Conservation (phyloP, 2,329 filamentous ascomycete genomes). For the Paecilomyces sp. region DNA sequence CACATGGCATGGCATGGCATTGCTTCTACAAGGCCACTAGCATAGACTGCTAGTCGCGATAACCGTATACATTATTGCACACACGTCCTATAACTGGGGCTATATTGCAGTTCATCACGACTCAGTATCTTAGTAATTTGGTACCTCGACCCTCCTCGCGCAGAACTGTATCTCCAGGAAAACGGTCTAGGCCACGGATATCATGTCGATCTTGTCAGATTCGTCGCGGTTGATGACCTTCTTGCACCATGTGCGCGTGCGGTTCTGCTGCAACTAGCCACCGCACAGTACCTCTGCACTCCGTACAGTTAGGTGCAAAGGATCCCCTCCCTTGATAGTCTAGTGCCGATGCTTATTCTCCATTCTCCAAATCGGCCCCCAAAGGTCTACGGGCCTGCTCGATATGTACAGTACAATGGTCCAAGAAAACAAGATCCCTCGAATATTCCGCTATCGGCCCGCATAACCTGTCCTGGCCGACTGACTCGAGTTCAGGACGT, state of each 20-base stretch:
- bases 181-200: not conserved
- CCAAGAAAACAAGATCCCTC: not conserved
- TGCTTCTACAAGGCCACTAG: not conserved
- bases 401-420: not conserved
- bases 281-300: not conserved
- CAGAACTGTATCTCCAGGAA: not conserved
- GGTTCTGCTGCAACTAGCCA: not conserved
- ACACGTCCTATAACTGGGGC: not conserved
- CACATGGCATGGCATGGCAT: not conserved
- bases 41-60: not conserved
- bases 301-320: not conserved
- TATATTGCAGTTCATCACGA: not conserved
- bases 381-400: not conserved
- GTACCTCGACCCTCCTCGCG: not conserved
- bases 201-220: not conserved
- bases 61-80: not conserved
- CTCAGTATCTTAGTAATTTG: not conserved
- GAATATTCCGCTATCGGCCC: not conserved
- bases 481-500: too few relatives aligned
- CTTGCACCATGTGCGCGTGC: not conserved
- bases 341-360: not conserved
- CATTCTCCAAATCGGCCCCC: not conserved
- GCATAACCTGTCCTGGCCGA: not conserved
- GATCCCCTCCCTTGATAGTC: not conserved
- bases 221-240: not conserved